phyloP scores from a whole-genome alignment of 129 eudicot species.

The Chrysanthemum makinoi region DNA sequence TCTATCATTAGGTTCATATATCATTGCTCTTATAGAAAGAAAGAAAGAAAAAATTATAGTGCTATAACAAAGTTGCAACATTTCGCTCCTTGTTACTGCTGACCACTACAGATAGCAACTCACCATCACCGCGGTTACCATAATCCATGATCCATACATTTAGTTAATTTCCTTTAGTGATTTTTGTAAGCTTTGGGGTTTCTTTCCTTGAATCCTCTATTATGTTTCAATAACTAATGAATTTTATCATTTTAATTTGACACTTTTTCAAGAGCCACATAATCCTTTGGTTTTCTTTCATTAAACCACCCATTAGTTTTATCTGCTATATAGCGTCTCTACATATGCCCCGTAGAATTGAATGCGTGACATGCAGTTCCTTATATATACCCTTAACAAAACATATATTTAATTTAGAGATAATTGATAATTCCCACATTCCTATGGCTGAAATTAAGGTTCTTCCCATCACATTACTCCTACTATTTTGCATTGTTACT shows the following conservation, averaged over 20 bases:
- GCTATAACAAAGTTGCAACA: no score
- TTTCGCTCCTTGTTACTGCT: no score
- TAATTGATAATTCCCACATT: neutral
- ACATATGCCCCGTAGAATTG: slow-evolving; percentile 5
- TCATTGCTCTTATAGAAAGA: no score
- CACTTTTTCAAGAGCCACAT: neutral
- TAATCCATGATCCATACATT: no score
- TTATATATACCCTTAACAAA: slow-evolving; percentile 3
- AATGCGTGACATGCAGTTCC: neutral
- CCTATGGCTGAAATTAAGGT: slow-evolving; percentile 28
- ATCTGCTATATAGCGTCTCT: neutral
- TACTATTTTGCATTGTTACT: slow-evolving; percentile 20
- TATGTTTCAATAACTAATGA: neutral
- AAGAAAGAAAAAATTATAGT: no score
- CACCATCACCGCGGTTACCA: no score
- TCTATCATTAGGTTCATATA: no score
- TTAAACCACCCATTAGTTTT: neutral
- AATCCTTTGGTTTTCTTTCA: neutral
- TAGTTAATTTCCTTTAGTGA: neutral
- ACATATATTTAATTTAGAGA: neutral
- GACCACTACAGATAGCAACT: no score
- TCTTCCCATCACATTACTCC: slow-evolving; percentile 15
- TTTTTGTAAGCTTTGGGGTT: slow-evolving; percentile 21
- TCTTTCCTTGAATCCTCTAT: slow-evolving; percentile 22
- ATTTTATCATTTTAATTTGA: neutral